Evolutionary conservation across 1,139 yeast species (phyloP), one percentile per base, ranked within the genome.

Genomic region (Protomyces gravidus): DNA sequence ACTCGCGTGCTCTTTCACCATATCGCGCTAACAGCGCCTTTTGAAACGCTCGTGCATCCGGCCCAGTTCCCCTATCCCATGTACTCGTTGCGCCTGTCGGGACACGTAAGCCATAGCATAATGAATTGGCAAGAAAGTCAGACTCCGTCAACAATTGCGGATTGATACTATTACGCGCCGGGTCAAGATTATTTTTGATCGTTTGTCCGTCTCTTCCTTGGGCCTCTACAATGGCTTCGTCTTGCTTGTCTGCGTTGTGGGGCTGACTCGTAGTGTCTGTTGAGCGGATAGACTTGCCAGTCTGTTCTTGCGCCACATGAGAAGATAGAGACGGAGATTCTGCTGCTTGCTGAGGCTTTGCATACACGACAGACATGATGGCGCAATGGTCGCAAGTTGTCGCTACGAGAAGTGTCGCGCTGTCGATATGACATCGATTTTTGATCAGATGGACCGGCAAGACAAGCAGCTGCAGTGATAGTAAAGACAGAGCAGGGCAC

Each of bases 61-160:
- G 21, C 5, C 46, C 17, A n/a, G 46, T 17, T 3, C 47, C 33
- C 11, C 58, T 45, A 32, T 53, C 58, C 58, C 58, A 53, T 5
- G 58, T 45, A n/a, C 50, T 40, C 32, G 58, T 39, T 23, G 47
- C 30, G 17, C 58, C 58, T 17, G 58, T 53, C 4, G 58, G 47
- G 17, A 53, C 36, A 27, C 47, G 51, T 46, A 53, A n/a, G 39
- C 58, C 58, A 39, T 53, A 53, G 5, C 36, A 21, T n/a, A 53
- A 17, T n/a, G 51, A 46, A 25, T 53, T 53, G 36, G 45, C 36
- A 7, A 46, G 26, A 19, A 53, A 53, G 5, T 45, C 46, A 19
- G 25, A 17, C 17, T 47, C 28, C 2, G 46, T 26, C 19, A 53
- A 11, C 46, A 53, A 46, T 27, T 53, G 58, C 11, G 58, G 58